Percentiles rank a stretch among this genome's conserved stretches.
Evolutionary conservation across 2,329 filamentous ascomycete genomes (phyloP).

Genomic region (Microdochium nivale): DNA sequence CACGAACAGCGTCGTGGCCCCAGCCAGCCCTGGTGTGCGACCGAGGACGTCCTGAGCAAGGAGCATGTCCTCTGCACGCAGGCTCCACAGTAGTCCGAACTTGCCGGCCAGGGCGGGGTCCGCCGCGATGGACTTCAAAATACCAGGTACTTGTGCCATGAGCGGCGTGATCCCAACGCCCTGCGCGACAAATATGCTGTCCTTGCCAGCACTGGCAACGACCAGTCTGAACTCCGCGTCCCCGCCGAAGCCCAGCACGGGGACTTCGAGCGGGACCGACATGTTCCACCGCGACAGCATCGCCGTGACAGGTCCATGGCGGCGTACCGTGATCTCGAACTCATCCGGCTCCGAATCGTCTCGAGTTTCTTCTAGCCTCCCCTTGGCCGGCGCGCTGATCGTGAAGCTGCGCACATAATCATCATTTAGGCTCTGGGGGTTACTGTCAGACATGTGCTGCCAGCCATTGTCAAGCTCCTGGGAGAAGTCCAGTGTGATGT

Average conservation of each 20-base stretch:
- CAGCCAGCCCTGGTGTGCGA: constrained; percentile 39
- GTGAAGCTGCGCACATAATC: constrained; percentile 81
- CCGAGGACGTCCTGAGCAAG: constrained; percentile 53
- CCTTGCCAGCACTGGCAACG: constrained; percentile 41
- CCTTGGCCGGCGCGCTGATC: constrained; percentile 45
- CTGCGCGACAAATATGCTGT: constrained; percentile 58
- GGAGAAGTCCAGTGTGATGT: constrained; percentile 67
- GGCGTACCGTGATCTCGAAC: constrained; percentile 65
- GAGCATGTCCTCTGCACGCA: constrained; percentile 51
- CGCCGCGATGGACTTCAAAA: constrained; percentile 27
- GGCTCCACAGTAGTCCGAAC: constrained; percentile 60
- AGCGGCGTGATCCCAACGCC: constrained; percentile 81
- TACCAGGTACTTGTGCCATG: constrained; percentile 52
- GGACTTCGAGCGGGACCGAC: constrained; percentile 48
- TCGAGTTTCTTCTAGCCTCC: neutral
- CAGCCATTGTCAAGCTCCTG: constrained; percentile 65
- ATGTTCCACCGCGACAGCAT: constrained; percentile 53
- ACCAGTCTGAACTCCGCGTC: constrained; percentile 38
- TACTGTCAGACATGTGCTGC: constrained; percentile 74
- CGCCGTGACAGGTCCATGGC: constrained; percentile 59
- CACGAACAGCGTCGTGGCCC: constrained; percentile 52
- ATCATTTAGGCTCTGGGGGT: constrained; percentile 74
- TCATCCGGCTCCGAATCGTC: constrained; percentile 7
- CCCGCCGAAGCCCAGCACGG: constrained; percentile 67
- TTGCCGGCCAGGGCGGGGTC: constrained; percentile 3